Conservation (phyloP, 2,329 filamentous ascomycete genomes). For the Claviceps sp. region DNA sequence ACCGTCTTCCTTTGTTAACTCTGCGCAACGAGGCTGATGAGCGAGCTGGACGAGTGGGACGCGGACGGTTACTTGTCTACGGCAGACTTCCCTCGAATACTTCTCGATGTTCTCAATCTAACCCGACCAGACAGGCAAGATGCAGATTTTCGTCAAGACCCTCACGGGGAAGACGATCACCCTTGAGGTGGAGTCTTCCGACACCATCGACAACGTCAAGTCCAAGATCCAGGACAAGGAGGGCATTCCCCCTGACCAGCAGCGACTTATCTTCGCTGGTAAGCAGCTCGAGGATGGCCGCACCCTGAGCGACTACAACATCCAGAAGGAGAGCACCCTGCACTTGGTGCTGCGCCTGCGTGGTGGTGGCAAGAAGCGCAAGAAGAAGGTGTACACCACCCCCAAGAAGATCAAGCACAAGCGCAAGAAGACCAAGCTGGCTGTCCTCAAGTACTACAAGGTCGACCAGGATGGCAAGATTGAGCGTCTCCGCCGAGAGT, state of each 20-base stretch:
- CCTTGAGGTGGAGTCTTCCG: conserved; percentile 99
- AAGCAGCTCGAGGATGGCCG: conserved; percentile 99
- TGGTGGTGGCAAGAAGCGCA: conserved; percentile 99
- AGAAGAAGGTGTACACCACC: conserved; percentile 99
- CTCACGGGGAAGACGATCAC: conserved; percentile 99
- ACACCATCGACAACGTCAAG: conserved; percentile 99
- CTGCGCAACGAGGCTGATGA: not conserved
- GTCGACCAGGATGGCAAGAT: conserved; percentile 99
- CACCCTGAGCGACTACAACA: conserved; percentile 99
- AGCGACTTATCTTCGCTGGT: conserved; percentile 98
- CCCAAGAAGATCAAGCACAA: conserved; percentile 99
- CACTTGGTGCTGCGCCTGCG: conserved; percentile 96
- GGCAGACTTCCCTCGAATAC: not conserved
- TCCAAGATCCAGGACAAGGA: conserved; percentile 99
- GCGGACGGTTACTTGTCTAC: not conserved
- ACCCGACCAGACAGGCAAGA: conserved; percentile 44
- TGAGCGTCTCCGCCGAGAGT: conserved; percentile 96
- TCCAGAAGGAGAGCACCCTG: conserved; percentile 99
- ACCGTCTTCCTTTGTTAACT: not conserved
- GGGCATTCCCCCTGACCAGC: conserved; percentile 94
- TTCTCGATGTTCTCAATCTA: conserved; percentile 19
- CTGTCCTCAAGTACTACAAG: conserved; percentile 99
- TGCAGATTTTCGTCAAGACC: conserved; percentile 71
- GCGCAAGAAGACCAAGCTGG: conserved; percentile 99
- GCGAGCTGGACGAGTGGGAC: not conserved